Conservation (phyloP, 2,329 filamentous ascomycete species). For the Fusarium falciforme region DNA sequence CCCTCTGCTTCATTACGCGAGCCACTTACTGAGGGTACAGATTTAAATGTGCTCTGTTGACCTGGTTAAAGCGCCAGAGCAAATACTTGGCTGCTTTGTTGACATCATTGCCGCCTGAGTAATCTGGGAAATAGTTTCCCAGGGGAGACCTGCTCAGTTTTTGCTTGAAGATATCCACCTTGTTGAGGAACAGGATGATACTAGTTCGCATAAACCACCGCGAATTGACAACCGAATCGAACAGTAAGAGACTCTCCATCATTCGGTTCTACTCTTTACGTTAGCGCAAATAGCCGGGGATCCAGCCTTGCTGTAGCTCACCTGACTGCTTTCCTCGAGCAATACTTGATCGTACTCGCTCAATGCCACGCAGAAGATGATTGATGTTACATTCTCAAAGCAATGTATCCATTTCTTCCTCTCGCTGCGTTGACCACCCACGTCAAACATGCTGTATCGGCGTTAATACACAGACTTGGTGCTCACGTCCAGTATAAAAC, state of each 20-base stretch:
- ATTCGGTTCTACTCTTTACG: slow-evolving; percentile 85
- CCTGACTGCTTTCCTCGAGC: slow-evolving; percentile 96
- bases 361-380: slow-evolving; percentile 98
- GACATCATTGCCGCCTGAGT: slow-evolving; percentile 96
- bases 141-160: slow-evolving; percentile 91
- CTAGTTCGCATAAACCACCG: slow-evolving; percentile 99
- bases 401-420: slow-evolving; percentile 99
- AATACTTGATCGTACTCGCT: slow-evolving; percentile 99
- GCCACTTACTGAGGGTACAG: slow-evolving; percentile 91
- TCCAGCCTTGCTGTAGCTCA: slow-evolving; percentile 39
- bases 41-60: slow-evolving; percentile 95
- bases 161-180: slow-evolving; percentile 97
- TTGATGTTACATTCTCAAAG: slow-evolving; percentile 99
- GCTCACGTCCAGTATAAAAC: slow-evolving; percentile 48
- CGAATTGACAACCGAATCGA: slow-evolving; percentile 98
- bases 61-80: slow-evolving; percentile 98
- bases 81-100: slow-evolving; percentile 98
- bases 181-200: slow-evolving; percentile 98
- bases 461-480: slow-evolving; percentile 32
- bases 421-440: slow-evolving; percentile 95
- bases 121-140: slow-evolving; percentile 96
- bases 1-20: background rate
- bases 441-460: slow-evolving; percentile 90
- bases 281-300: slow-evolving; percentile 8
- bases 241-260: slow-evolving; percentile 97